Percentiles rank a stretch among this genome's conserved stretches.
These are phyloP conservation scores for Pyrenophora graminea DNA, from an alignment of 2,329 filamentous ascomycete genomes.

Conservation along the genomic window DNA sequence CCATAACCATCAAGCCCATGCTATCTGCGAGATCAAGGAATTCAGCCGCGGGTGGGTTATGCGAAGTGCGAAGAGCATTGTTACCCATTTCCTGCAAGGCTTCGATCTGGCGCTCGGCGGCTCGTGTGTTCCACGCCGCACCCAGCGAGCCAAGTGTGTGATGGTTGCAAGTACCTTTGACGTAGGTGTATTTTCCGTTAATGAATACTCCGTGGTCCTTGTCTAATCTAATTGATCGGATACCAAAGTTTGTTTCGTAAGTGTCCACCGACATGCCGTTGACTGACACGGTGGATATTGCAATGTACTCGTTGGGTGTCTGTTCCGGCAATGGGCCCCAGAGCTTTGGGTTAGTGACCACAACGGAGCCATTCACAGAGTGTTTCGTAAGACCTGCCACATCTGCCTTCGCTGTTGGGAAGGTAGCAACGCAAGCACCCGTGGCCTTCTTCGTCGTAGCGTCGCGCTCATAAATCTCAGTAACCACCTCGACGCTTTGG, in stretches of 20 bases:
- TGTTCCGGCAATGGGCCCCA: slow-evolving; percentile 57
- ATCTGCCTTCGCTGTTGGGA: slow-evolving; percentile 36
- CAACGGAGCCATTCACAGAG: slow-evolving; percentile 42
- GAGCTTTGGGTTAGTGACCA: slow-evolving; percentile 48
- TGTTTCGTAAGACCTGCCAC: slow-evolving; percentile 42
- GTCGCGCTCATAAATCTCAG: slow-evolving; percentile 50
- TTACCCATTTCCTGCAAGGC: slow-evolving; percentile 57
- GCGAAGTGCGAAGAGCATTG: slow-evolving; percentile 58
- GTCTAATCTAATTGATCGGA: slow-evolving; percentile 52
- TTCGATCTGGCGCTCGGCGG: slow-evolving; percentile 56
- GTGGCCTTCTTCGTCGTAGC: slow-evolving; percentile 26
- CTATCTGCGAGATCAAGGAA: slow-evolving; percentile 56
- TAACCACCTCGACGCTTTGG: slow-evolving; percentile 47
- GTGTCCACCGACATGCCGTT: slow-evolving; percentile 42
- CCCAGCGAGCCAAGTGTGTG: slow-evolving; percentile 58
- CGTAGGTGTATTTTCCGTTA: slow-evolving; percentile 52
- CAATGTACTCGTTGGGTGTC: slow-evolving; percentile 55
- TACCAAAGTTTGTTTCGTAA: slow-evolving; percentile 58
- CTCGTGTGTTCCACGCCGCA: slow-evolving; percentile 56
- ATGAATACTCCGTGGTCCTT: slow-evolving; percentile 51
- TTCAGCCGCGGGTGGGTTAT: slow-evolving; percentile 60
- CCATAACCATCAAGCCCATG: slow-evolving; percentile 57
- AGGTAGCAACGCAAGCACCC: slow-evolving; percentile 40
- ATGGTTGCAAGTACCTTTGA: slow-evolving; percentile 57
- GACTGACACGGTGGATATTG: slow-evolving; percentile 49